These are phyloP conservation scores for Discostella pseudostelligera DNA, from an alignment of 108 stramenopile species.

Conservation along the genomic window DNA sequence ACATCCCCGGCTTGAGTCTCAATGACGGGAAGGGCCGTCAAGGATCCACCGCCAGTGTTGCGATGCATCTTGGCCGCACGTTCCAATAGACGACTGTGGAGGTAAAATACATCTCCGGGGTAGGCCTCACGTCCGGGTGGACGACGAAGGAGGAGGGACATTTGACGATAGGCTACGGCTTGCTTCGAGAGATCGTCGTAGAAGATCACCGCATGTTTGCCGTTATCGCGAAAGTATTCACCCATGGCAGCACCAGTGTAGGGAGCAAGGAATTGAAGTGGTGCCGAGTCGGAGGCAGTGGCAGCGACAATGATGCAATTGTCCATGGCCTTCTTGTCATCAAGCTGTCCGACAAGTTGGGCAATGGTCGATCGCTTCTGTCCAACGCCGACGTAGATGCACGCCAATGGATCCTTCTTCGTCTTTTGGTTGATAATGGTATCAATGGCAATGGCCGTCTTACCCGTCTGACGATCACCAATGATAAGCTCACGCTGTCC, in stretches of 20 bases:
- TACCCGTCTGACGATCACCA: constrained; percentile 99
- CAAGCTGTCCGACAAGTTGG: constrained; percentile 98
- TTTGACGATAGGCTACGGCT: constrained; percentile 99
- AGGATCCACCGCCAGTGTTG: constrained; percentile 93
- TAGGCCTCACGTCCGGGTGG: constrained; percentile 99
- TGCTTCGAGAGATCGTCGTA: constrained; percentile 99
- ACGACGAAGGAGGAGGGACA: constrained; percentile 99
- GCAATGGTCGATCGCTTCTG: constrained; percentile 99
- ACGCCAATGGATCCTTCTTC: constrained; percentile 97
- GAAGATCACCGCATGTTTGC: constrained; percentile 99
- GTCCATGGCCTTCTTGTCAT: constrained; percentile 94
- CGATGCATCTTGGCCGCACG: constrained; percentile 99
- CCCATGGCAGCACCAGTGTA: constrained; percentile 99
- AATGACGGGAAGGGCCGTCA: constrained; percentile 99
- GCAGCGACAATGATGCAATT: constrained; percentile 99
- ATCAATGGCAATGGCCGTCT: constrained; percentile 99
- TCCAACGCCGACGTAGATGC: constrained; percentile 99
- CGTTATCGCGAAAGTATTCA: constrained; percentile 99
- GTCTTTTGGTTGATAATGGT: constrained; percentile 99
- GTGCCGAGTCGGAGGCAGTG: constrained; percentile 99
- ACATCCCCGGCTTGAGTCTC: constrained; percentile 99
- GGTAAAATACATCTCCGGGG: constrained; percentile 99
- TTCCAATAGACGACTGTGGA: constrained; percentile 99
- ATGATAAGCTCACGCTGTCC: constrained; percentile 98
- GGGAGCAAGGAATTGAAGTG: constrained; percentile 99